These are phyloP conservation scores for Macadamia integrifolia DNA, from an alignment of 164 flowering plant genomes.

Conservation along the genomic window DNA sequence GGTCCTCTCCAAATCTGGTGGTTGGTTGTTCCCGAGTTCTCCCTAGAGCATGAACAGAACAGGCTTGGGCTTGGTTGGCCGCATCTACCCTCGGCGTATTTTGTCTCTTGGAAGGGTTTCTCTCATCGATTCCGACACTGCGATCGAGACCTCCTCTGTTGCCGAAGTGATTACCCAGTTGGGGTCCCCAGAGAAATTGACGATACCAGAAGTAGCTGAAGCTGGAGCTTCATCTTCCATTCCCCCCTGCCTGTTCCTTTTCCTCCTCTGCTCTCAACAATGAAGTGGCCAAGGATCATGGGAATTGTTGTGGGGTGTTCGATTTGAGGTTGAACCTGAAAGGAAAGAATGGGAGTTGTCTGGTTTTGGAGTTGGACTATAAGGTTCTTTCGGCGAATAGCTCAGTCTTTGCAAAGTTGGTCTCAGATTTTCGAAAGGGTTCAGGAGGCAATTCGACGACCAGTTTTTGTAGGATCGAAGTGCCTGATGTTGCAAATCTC, in stretches of 20 bases:
- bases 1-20: constrained; percentile 14
- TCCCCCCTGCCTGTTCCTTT: background rate
- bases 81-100: constrained; percentile 66
- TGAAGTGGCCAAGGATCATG: constrained; percentile 9
- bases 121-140: constrained; percentile 58
- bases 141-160: constrained; percentile 11
- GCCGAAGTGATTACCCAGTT: background rate
- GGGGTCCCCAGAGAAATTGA: constrained; percentile 10
- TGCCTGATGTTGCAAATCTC: constrained; percentile 70
- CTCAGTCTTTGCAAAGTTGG: constrained; percentile 50
- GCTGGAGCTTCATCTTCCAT: background rate
- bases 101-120: constrained; percentile 90
- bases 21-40: constrained; percentile 16
- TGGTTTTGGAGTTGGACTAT: constrained; percentile 74
- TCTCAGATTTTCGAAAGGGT: constrained; percentile 29
- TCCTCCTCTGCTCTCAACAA: background rate
- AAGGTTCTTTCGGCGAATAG: constrained; percentile 54
- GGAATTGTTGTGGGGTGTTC: constrained; percentile 20
- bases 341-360: constrained; percentile 55
- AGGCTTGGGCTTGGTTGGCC: constrained; percentile 31
- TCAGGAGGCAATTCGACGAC: constrained; percentile 10
- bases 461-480: constrained; percentile 65
- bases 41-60: constrained; percentile 16
- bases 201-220: background rate
- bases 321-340: constrained; percentile 80